A percentile compares a stretch with the other conserved stretches of the same genome.
phyloP scores from a whole-genome alignment of 305 asterid species.

The Stenogyne calaminthoides region DNA sequence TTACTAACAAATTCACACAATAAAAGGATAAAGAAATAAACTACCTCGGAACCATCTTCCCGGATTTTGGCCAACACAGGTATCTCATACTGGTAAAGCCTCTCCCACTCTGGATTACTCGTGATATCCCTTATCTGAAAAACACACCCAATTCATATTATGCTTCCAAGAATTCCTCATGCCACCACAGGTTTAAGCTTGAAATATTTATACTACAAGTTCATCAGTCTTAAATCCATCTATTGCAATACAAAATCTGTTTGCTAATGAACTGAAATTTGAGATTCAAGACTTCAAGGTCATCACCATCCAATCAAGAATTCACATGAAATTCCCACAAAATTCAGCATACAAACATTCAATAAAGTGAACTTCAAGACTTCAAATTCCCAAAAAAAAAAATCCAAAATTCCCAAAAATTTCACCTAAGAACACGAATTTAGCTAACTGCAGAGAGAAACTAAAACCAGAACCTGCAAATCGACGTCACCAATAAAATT shows the following conservation, averaged over 20 bases:
- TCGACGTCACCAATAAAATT: slow-evolving; percentile 52
- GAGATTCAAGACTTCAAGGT: not conserved
- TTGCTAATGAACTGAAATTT: not conserved
- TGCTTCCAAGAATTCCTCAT: not conserved
- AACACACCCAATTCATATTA: slow-evolving; percentile 18
- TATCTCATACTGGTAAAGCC: slow-evolving; percentile 90
- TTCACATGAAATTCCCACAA: not conserved
- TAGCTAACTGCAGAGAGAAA: not conserved
- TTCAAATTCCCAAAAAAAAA: not conserved
- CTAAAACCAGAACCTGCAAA: slow-evolving; percentile 50
- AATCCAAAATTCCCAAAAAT: not conserved
- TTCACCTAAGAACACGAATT: not conserved
- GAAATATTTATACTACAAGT: not conserved
- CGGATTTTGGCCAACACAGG: slow-evolving; percentile 79
- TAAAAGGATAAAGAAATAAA: slow-evolving; percentile 29
- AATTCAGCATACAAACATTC: not conserved
- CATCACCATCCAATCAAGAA: not conserved
- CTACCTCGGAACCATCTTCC: slow-evolving; percentile 84
- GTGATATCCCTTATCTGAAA: slow-evolving; percentile 83
- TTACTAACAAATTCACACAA: not conserved
- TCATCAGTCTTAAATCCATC: not conserved
- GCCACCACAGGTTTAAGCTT: slow-evolving; percentile 20
- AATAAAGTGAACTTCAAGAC: not conserved
- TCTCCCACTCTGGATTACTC: slow-evolving; percentile 88
- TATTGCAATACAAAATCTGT: not conserved